A percentile compares a stretch with the other conserved stretches of the same genome.
These are phyloP conservation scores for Aspergillus biplanus DNA, from an alignment of 495 filamentous ascomycete genomes.

Conservation along the genomic window DNA sequence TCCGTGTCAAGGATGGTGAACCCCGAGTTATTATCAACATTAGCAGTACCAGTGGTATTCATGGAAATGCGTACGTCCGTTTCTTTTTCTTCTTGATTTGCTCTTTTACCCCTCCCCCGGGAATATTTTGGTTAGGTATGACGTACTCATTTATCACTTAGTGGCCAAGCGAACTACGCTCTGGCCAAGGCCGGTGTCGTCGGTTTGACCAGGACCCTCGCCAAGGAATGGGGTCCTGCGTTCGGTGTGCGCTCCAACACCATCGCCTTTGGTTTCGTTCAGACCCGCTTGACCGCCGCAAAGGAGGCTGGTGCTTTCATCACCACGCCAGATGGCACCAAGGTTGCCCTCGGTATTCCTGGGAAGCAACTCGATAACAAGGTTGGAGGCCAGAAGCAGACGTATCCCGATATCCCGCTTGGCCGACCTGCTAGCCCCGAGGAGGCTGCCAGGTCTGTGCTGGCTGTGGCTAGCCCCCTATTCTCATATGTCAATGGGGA, in stretches of 20 bases:
- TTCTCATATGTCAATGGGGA: constrained; percentile 84
- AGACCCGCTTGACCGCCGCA: constrained; percentile 74
- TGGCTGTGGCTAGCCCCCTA: constrained; percentile 79
- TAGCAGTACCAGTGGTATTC: constrained; percentile 73
- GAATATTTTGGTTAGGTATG: neutral
- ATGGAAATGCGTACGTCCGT: constrained; percentile 71
- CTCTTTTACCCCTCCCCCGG: neutral
- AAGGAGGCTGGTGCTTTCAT: constrained; percentile 83
- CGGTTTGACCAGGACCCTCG: constrained; percentile 82
- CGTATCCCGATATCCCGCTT: constrained; percentile 72
- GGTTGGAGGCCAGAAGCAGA: constrained; percentile 38
- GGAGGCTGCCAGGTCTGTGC: constrained; percentile 76
- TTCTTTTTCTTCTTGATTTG: neutral
- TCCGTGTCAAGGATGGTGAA: constrained; percentile 82
- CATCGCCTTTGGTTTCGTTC: constrained; percentile 78
- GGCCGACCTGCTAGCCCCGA: constrained; percentile 73
- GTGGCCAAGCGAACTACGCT: constrained; percentile 83
- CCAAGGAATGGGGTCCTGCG: constrained; percentile 87
- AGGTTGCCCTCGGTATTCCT: constrained; percentile 79
- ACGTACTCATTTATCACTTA: constrained; percentile 16
- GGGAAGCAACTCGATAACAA: constrained; percentile 52
- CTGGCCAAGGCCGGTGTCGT: constrained; percentile 80
- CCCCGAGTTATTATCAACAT: constrained; percentile 81
- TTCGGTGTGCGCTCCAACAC: constrained; percentile 87
- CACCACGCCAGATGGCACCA: constrained; percentile 72